phyloP scores from a whole-genome alignment of 2,329 filamentous ascomycete species.

The Thielaviopsis cerberus region DNA sequence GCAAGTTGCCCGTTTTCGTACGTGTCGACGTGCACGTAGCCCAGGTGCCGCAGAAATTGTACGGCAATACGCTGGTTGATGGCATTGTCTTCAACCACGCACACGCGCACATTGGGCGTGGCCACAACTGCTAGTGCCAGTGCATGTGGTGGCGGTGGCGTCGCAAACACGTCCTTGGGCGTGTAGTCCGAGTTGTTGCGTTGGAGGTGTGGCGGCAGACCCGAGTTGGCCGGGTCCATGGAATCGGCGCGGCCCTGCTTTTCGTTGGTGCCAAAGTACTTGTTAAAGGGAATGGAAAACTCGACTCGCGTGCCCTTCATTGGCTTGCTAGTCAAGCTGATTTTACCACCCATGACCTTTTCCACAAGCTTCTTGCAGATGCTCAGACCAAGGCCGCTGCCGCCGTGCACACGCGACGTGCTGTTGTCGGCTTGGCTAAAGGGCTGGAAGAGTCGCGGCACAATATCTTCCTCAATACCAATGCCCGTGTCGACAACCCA shows the following conservation, averaged over 20 bases:
- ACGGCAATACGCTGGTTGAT: constrained; percentile 93
- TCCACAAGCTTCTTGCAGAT: constrained; percentile 92
- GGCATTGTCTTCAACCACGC: constrained; percentile 85
- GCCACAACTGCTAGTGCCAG: constrained; percentile 55
- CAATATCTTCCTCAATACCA: constrained; percentile 65
- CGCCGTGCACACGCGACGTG: constrained; percentile 77
- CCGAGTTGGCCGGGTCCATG: not conserved
- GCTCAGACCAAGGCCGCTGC: constrained; percentile 74
- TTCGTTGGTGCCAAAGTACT: constrained; percentile 32
- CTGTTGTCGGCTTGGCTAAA: constrained; percentile 87
- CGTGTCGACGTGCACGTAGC: constrained; percentile 64
- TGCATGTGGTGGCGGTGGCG: constrained; percentile 18
- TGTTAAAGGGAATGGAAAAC: constrained; percentile 74
- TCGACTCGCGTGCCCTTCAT: constrained; percentile 52
- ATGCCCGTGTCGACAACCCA: constrained; percentile 84
- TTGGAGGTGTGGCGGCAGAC: not conserved
- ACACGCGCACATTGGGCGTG: constrained; percentile 64
- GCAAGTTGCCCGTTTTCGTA: constrained; percentile 81
- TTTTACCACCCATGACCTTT: constrained; percentile 73
- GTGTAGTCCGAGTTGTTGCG: not conserved
- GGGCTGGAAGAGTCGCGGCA: constrained; percentile 73
- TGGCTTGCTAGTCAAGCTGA: constrained; percentile 62
- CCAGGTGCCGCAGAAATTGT: constrained; percentile 70
- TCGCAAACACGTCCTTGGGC: not conserved
- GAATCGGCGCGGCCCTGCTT: not conserved